Conservation (phyloP, 2,329 filamentous ascomycete species). For the Teratosphaeria destructans region DNA sequence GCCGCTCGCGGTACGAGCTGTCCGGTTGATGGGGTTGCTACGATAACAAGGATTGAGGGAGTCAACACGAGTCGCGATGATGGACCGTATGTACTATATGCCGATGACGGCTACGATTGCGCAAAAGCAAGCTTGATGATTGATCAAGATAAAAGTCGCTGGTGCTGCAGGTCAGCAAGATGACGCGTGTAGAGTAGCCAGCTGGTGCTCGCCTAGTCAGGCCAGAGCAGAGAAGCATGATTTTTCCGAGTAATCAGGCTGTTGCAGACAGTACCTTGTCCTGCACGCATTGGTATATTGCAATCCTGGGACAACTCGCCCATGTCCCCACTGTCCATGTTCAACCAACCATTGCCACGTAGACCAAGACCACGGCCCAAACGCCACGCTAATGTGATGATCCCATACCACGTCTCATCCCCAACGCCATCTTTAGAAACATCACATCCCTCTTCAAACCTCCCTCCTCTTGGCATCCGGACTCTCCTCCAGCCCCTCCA, state of each 20-base stretch:
- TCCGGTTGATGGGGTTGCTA: neutral
- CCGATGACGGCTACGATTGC: neutral
- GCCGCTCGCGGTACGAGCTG: neutral
- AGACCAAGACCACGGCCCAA: too few species aligned
- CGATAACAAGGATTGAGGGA: neutral
- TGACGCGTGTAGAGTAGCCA: neutral
- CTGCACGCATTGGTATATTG: neutral
- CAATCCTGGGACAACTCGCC: too few species aligned
- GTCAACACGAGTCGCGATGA: neutral
- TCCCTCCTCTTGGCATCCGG: neutral
- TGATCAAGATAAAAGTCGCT: neutral
- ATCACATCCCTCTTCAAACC: neutral
- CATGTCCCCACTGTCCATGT: too few species aligned
- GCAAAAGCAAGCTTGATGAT: neutral
- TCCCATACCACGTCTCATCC: neutral
- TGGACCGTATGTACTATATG: neutral
- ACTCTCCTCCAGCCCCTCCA: neutral
- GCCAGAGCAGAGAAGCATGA: neutral
- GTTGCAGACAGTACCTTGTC: neutral
- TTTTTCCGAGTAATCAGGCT: neutral
- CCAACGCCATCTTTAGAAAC: constrained; percentile 11
- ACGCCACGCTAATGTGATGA: too few species aligned
- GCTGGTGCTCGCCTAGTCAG: neutral
- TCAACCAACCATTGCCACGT: too few species aligned
- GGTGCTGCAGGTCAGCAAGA: neutral